These are phyloP conservation scores for Zymoseptoria ardabiliae DNA, from an alignment of 2,329 filamentous ascomycete species.

Conservation along the genomic window DNA sequence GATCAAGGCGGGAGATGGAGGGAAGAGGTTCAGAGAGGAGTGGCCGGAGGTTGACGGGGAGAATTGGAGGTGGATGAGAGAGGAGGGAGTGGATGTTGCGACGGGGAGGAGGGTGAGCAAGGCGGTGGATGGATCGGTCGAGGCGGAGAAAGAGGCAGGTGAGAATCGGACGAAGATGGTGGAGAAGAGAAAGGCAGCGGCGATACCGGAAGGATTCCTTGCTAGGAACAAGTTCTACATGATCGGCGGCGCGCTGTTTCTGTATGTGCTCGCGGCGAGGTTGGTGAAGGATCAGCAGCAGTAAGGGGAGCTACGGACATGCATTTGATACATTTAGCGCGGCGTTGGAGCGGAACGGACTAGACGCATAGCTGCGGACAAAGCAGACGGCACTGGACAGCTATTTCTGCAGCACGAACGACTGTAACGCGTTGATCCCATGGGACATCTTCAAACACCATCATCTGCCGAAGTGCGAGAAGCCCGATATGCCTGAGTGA, in stretches of 20 bases:
- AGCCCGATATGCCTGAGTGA: too few species aligned
- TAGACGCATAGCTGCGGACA: too few species aligned
- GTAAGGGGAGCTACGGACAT: neutral
- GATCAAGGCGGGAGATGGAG: slow-evolving; percentile 85
- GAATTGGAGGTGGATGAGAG: slow-evolving; percentile 88
- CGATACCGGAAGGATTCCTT: slow-evolving; percentile 77
- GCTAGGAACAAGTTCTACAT: slow-evolving; percentile 71
- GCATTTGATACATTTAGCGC: slow-evolving; percentile 11
- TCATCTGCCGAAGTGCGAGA: too few species aligned
- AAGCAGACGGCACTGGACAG: too few species aligned
- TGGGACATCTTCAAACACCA: too few species aligned
- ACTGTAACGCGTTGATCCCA: too few species aligned
- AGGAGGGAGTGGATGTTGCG: slow-evolving; percentile 66
- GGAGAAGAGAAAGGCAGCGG: slow-evolving; percentile 63
- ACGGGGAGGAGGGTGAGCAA: slow-evolving; percentile 61
- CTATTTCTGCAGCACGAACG: too few species aligned
- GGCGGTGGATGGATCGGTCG: slow-evolving; percentile 47
- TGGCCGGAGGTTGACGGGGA: slow-evolving; percentile 85
- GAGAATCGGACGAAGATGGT: slow-evolving; percentile 62
- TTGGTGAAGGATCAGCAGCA: slow-evolving; percentile 50
- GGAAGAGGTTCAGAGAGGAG: slow-evolving; percentile 78
- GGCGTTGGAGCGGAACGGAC: slow-evolving; percentile 15
- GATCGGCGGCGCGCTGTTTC: slow-evolving; percentile 61
- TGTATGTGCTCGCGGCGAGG: slow-evolving; percentile 76
- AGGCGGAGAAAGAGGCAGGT: slow-evolving; percentile 43